Conservation (phyloP, 768 basidiomycete genomes). For the Pilatotrama ljubarskyi region DNA sequence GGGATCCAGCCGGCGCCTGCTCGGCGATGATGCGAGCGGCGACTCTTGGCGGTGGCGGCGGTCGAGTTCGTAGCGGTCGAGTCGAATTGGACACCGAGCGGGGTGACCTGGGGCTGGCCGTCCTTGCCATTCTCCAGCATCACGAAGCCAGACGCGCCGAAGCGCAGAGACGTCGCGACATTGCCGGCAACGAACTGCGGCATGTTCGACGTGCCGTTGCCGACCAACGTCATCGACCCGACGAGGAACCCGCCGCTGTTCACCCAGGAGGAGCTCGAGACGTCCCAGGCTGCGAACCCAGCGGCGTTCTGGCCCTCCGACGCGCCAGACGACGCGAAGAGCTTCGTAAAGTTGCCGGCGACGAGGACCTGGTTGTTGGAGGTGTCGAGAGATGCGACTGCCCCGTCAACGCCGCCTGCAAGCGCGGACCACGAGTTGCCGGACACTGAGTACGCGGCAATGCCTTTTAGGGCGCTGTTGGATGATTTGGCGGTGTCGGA, state of each 20-base stretch:
- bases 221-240: conserved; percentile 69
- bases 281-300: conserved; percentile 80
- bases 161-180: conserved; percentile 53
- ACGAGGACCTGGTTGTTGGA: conserved; percentile 56
- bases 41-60: conserved; percentile 35
- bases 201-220: conserved; percentile 58
- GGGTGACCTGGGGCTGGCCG: conserved; percentile 56
- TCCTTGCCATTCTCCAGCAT: conserved; percentile 65
- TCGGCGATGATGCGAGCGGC: conserved; percentile 39
- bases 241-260: conserved; percentile 73
- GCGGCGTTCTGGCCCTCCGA: conserved; percentile 36
- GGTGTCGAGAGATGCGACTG: conserved; percentile 61
- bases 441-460: conserved; percentile 72
- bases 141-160: conserved; percentile 80
- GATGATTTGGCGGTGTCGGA: conserved; percentile 61
- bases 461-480: conserved; percentile 50
- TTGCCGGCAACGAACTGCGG: conserved; percentile 72
- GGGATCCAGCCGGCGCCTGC: conserved; percentile 50
- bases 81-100: conserved; percentile 58
- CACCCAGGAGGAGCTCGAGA: conserved; percentile 60
- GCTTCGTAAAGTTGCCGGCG: conserved; percentile 72
- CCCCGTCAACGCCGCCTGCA: conserved; percentile 73
- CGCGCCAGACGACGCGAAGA: conserved; percentile 37
- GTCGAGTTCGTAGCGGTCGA: conserved; percentile 28
- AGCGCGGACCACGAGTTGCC: conserved; percentile 68